phyloP scores from a whole-genome alignment of 306 rosid species.

The Quillaja saponaria region DNA sequence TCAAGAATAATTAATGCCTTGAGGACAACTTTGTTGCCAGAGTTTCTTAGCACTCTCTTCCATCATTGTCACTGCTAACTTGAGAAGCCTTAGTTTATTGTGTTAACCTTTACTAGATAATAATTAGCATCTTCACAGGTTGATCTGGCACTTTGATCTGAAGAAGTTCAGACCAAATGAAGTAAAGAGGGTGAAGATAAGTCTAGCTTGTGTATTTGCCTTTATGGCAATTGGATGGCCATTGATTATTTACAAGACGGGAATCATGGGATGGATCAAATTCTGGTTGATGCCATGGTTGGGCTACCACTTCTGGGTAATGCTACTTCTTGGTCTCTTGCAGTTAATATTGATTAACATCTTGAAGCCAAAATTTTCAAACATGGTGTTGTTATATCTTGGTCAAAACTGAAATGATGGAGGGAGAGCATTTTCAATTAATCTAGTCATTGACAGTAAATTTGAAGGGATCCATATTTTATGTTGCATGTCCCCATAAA shows the following conservation, averaged over 20 bases:
- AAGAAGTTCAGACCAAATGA: constrained; percentile 83
- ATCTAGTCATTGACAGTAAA: constrained; percentile 18
- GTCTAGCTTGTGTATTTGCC: constrained; percentile 91
- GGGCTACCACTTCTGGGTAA: constrained; percentile 99
- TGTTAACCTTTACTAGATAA: constrained; percentile 21
- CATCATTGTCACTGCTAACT: constrained; percentile 17
- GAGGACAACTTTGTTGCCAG: neutral
- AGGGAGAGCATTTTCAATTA: constrained; percentile 7
- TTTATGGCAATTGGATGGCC: constrained; percentile 95
- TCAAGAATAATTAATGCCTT: constrained; percentile 8
- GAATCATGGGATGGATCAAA: constrained; percentile 93
- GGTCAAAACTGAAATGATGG: neutral
- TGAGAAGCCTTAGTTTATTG: constrained; percentile 22
- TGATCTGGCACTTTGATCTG: constrained; percentile 74
- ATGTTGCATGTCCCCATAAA: neutral
- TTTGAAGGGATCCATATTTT: neutral
- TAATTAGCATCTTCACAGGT: constrained; percentile 49
- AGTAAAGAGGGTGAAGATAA: constrained; percentile 80
- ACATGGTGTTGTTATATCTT: too few relatives aligned
- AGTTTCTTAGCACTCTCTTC: constrained; percentile 24
- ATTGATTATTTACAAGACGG: constrained; percentile 77
- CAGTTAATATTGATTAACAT: constrained; percentile 26
- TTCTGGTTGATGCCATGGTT: constrained; percentile 99
- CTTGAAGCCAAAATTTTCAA: neutral
- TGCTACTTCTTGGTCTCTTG: constrained; percentile 29